Base-by-base conservation (phyloP, 306 rosid genomes). In the Malus orientalis region DNA sequence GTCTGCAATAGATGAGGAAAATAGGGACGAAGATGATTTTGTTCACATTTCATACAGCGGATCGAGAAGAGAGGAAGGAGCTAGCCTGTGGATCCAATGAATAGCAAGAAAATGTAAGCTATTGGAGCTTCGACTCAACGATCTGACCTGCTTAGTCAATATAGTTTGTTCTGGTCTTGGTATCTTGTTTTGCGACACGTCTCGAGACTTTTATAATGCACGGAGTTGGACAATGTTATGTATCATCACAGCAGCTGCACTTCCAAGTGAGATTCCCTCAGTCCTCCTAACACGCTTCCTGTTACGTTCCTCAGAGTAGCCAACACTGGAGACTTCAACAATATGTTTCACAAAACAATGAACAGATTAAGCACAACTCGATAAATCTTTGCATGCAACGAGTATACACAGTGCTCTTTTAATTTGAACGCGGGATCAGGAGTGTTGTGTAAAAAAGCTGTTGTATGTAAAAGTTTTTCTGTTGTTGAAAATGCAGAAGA, bases 211-310 rank as follows among this genome's bases (percentile, higher is more conserved):
- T 38, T 38, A 38, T 38, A 7, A 38, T 38, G 42, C 9, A 38
- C 42, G 9, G 42, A 38, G 42, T 38, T 6, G 42, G 42, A 38
- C 42, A 38, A 38, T 38, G 42, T 38, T 38, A 38, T 38, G 42
- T 51, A 84, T 25, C 51, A 70, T n/a, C 42, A 80, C 18, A 13
- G 67, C 82, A 33, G 84, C 77, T 64, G 58, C 74, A 73, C 82
- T 60, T 62, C 74, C 82, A 8, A 80, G n/a, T 54, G 77, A 57
- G 71, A 79, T 55, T 44, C 76, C 86, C 65, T 77, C 67, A 23
- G 76, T 14, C 32, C 36, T 80, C 27, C 79, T 77, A 10, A 77
- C 76, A 5, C n/a, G 76, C 79, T 80, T 83, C 79, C 61, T 80
- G 60, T 63, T n/a, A 11, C 69, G 14, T 12, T 68, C 55, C 10